Evolutionary conservation across 768 basidiomycete species (phyloP).

Genomic region (Phaffia tasmanica): DNA sequence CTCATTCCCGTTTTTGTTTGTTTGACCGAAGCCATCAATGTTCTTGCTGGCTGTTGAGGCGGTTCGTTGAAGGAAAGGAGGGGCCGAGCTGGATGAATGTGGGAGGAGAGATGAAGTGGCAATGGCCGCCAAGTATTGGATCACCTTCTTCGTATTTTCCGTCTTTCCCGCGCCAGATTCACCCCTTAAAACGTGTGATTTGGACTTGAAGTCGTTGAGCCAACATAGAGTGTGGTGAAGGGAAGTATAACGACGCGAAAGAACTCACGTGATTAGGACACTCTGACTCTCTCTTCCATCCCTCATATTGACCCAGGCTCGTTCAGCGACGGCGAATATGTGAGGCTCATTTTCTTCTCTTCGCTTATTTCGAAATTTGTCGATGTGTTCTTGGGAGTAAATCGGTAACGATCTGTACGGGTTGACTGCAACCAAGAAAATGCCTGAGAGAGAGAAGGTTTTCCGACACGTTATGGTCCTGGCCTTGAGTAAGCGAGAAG

Average conservation of each 20-base stretch:
- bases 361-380: constrained; percentile 44
- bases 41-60: constrained; percentile 2
- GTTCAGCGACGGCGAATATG: constrained; percentile 91
- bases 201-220: not conserved
- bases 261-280: constrained; percentile 85
- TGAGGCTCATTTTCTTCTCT: constrained; percentile 86
- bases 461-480: not conserved
- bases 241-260: constrained; percentile 1
- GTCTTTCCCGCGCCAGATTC: constrained; percentile 99
- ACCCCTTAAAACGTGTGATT: constrained; percentile 49
- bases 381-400: constrained; percentile 76
- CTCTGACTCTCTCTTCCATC: constrained; percentile 95
- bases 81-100: not conserved
- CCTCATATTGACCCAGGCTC: constrained; percentile 97
- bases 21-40: too few relatives aligned
- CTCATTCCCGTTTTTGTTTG: not conserved
- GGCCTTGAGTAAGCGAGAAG: not conserved
- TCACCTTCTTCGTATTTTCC: constrained; percentile 95
- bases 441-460: constrained; percentile 37
- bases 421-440: constrained; percentile 97
- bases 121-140: constrained; percentile 96
- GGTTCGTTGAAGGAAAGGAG: constrained; percentile 36
- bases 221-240: not conserved
- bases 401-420: constrained; percentile 87
- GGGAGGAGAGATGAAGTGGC: constrained; percentile 62